phyloP scores from a whole-genome alignment of 768 basidiomycete genomes.

The Mycena belliarum region DNA sequence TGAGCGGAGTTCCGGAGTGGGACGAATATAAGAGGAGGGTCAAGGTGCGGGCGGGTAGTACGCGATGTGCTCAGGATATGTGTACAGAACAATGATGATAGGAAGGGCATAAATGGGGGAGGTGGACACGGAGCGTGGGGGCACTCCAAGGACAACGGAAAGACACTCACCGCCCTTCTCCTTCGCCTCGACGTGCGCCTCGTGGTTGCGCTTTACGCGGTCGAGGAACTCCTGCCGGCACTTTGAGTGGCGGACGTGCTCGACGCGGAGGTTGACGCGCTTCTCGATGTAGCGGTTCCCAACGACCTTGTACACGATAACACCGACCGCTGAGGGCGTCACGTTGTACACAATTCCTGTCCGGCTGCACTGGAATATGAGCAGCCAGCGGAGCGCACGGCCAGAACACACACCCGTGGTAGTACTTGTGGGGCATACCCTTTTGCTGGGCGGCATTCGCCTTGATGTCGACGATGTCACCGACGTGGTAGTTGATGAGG shows the following conservation, averaged over 20 bases:
- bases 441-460: slow-evolving; percentile 99
- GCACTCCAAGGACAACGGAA: too few species aligned
- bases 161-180: slow-evolving; percentile 78
- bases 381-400: too few species aligned
- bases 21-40: background rate
- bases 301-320: slow-evolving; percentile 97
- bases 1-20: background rate
- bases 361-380: slow-evolving; percentile 10
- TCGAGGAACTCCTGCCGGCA: slow-evolving; percentile 98
- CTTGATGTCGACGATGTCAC: slow-evolving; percentile 99
- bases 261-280: slow-evolving; percentile 96
- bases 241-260: slow-evolving; percentile 95
- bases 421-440: slow-evolving; percentile 99
- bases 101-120: too few species aligned
- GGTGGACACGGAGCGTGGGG: too few species aligned
- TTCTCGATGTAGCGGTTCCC: slow-evolving; percentile 99
- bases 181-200: slow-evolving; percentile 81
- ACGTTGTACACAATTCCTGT: slow-evolving; percentile 99
- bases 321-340: slow-evolving; percentile 90
- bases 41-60: too few species aligned
- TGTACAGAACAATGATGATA: too few species aligned
- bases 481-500: slow-evolving; percentile 90
- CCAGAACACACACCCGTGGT: slow-evolving; percentile 65
- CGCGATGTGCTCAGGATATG: too few species aligned
- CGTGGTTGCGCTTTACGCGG: slow-evolving; percentile 90